A percentile compares a stretch with the other conserved stretches of the same genome.
phyloP scores from a whole-genome alignment of 176 grass and related monocot genomes.

The Tuctoria greenei region DNA sequence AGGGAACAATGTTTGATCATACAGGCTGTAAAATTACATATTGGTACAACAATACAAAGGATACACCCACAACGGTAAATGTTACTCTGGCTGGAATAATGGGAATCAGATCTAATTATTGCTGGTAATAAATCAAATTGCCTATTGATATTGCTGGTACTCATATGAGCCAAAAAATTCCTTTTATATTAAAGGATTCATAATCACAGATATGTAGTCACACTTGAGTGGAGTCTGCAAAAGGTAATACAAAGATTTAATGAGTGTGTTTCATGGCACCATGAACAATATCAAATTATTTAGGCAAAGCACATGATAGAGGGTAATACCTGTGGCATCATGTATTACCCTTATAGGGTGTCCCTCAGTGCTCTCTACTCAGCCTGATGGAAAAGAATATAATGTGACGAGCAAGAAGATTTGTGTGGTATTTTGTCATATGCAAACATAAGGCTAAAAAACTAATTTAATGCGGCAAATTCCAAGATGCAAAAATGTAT shows the following conservation, averaged over 20 bases:
- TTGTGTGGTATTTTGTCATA: not conserved
- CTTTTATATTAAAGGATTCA: slow-evolving; percentile 46
- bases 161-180: slow-evolving; percentile 32
- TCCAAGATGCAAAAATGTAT: not conserved
- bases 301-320: not conserved
- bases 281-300: slow-evolving; percentile 5
- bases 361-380: slow-evolving; percentile 37
- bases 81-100: not conserved
- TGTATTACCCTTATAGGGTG: slow-evolving; percentile 17
- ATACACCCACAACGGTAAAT: not conserved
- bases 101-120: slow-evolving; percentile 41
- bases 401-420: not conserved
- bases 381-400: slow-evolving; percentile 37
- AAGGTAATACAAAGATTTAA: not conserved
- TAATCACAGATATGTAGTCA: slow-evolving; percentile 45
- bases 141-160: slow-evolving; percentile 33
- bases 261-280: not conserved
- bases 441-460: not conserved
- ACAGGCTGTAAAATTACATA: slow-evolving; percentile 44
- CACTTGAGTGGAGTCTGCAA: slow-evolving; percentile 38
- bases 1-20: slow-evolving; percentile 11
- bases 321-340: slow-evolving; percentile 38
- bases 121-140: slow-evolving; percentile 47
- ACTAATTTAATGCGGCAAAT: not conserved
- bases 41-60: slow-evolving; percentile 22